Evolutionary conservation across 352 stramenopile genomes (phyloP).

Genomic region (Phytophthora fragariaefolia): DNA sequence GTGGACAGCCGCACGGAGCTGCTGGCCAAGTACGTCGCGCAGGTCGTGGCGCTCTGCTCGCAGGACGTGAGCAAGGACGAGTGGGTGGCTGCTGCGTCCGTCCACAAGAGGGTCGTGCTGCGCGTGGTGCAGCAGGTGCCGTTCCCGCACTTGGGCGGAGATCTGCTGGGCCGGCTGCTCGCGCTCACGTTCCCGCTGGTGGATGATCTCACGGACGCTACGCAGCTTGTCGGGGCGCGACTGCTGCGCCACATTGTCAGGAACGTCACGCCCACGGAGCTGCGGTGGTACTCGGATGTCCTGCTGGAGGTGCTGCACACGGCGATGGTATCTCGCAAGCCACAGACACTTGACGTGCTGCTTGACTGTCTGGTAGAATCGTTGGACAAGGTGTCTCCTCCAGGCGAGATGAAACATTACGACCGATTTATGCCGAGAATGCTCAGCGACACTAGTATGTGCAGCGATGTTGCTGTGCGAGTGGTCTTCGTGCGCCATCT

Average conservation of each 20-base stretch:
- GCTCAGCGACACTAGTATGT: slow-evolving; percentile 69
- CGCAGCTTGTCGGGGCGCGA: slow-evolving; percentile 63
- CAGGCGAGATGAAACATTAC: slow-evolving; percentile 65
- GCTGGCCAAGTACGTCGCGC: slow-evolving; percentile 41
- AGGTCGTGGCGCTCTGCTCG: slow-evolving; percentile 53
- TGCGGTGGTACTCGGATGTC: slow-evolving; percentile 84
- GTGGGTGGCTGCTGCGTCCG: slow-evolving; percentile 55
- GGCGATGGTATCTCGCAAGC: slow-evolving; percentile 66
- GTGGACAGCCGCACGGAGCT: slow-evolving; percentile 16
- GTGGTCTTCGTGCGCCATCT: slow-evolving; percentile 64
- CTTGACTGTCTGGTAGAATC: slow-evolving; percentile 63
- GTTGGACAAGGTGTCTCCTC: slow-evolving; percentile 69
- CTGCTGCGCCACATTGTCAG: slow-evolving; percentile 70
- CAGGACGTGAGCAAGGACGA: slow-evolving; percentile 70
- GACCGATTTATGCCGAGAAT: slow-evolving; percentile 73
- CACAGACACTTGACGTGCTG: slow-evolving; percentile 58
- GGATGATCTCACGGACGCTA: slow-evolving; percentile 70
- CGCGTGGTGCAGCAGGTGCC: slow-evolving; percentile 60
- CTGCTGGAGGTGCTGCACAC: slow-evolving; percentile 75
- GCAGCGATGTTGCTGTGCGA: slow-evolving; percentile 62
- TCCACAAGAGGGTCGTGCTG: slow-evolving; percentile 66
- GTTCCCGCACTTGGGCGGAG: slow-evolving; percentile 68
- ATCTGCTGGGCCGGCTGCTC: slow-evolving; percentile 75
- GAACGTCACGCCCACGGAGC: slow-evolving; percentile 72
- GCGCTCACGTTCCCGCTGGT: slow-evolving; percentile 83